Base-by-base conservation (phyloP, 2,329 filamentous ascomycete species). In the Neospermospora avenae region DNA sequence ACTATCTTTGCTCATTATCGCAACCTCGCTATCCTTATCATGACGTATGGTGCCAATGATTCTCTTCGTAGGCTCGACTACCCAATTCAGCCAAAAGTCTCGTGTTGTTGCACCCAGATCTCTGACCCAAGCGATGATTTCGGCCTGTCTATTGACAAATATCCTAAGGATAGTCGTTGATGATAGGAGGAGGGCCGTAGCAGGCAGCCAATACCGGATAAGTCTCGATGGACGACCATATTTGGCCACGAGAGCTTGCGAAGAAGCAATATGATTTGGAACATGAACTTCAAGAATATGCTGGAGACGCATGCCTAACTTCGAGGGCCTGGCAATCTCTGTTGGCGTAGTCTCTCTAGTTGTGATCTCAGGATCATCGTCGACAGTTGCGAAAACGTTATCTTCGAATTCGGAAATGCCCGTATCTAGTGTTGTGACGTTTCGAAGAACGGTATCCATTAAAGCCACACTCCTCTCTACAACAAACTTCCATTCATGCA, bases 21-120 rank as follows among this genome's bases (percentile, higher is more conserved):
- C 95, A 65, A 99, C 93, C 72, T 98, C 93, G 71, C 91, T 96
- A 67, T 87, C 89, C 69, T 90, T 86, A 70, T 98, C 91, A 73
- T 98, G 95, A 4, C 93, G 87, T 67, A 99, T 98, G 0, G 95
- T 99, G 52, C 88, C 87, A 60, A 99, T 84, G 18, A 99, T 81
- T 72, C 91, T 93, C 68, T 85, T 85, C 0, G 86, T 81, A 0
- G 95, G 95, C 65, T 96, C 89, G 11, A 99, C 78, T 3, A 99
- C 89, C 95, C 95, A 99, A 73, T 99, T 99, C 62, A 87, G 81
- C 90, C 93, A 97, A 72, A 99, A 99, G 74, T 96, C 93, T 57
- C 90, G 82, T 0, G 87, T 77, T 0, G 95, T 99, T 1, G 79
- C 78, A 7, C 91, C 93, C 25, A 96, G 77, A 65, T 95, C 89